phyloP scores from a whole-genome alignment of 192 early-diverging fungal genomes.

The Coemansia asiatica region DNA sequence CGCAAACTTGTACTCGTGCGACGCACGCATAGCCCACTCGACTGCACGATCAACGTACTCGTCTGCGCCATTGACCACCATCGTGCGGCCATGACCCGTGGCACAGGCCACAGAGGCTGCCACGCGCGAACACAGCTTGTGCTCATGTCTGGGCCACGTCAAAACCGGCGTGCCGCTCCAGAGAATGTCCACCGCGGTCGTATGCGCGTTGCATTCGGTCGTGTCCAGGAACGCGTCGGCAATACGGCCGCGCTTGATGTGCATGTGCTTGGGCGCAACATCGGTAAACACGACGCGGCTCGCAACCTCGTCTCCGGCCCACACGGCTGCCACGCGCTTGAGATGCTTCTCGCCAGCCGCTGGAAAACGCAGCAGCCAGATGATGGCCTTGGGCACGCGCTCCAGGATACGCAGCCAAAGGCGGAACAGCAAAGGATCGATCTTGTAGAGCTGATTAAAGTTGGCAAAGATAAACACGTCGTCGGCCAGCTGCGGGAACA shows the following conservation, averaged over 20 bases:
- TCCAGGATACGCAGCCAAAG: conserved; percentile 82
- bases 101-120: conserved; percentile 83
- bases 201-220: conserved; percentile 96
- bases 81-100: conserved; percentile 68
- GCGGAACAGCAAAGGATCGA: conserved; percentile 84
- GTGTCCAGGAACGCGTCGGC: conserved; percentile 93
- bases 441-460: conserved; percentile 97
- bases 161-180: conserved; percentile 93
- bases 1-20: conserved; percentile 32
- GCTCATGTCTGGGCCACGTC: conserved; percentile 82
- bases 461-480: conserved; percentile 91
- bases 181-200: conserved; percentile 91
- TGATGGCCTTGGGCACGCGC: conserved; percentile 75
- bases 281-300: conserved; percentile 83
- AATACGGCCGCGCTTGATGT: conserved; percentile 88
- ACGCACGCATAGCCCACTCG: conserved; percentile 56
- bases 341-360: conserved; percentile 82
- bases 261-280: conserved; percentile 79
- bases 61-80: conserved; percentile 64
- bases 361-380: conserved; percentile 93
- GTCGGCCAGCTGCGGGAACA: conserved; percentile 81
- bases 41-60: conserved; percentile 71
- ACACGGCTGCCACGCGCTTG: conserved; percentile 65
- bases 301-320: conserved; percentile 76
- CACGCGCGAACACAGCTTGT: conserved; percentile 91